A percentile compares a stretch with the other conserved stretches of the same genome.
Evolutionary conservation across 2,329 filamentous ascomycete species (phyloP).

Genomic region (Pseudohalonectria lignicola): DNA sequence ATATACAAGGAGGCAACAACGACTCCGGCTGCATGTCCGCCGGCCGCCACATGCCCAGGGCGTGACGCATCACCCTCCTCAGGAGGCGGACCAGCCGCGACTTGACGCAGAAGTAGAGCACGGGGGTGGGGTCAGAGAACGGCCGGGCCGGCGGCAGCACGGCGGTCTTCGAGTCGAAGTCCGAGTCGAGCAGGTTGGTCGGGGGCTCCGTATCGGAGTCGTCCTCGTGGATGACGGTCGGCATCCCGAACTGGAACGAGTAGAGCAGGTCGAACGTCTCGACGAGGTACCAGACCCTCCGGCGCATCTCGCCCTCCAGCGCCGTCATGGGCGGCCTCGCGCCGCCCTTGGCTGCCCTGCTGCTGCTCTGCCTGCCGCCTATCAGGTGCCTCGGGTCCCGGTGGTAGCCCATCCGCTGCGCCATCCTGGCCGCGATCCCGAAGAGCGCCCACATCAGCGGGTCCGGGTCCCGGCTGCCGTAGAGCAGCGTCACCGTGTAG

Average conservation of each 20-base stretch:
- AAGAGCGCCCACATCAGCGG: constrained; percentile 35
- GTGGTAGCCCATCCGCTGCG: constrained; percentile 41
- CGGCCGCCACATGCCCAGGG: constrained; percentile 25
- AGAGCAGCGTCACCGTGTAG: constrained; percentile 29
- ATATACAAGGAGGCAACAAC: too few relatives aligned
- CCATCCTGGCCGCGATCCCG: constrained; percentile 32
- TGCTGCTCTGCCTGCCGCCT: constrained; percentile 2
- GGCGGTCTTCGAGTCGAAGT: constrained; percentile 45
- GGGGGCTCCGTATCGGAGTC: constrained; percentile 53
- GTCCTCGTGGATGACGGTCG: constrained; percentile 34
- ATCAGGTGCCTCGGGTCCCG: constrained; percentile 29
- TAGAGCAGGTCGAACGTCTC: constrained; percentile 36
- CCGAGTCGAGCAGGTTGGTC: constrained; percentile 52
- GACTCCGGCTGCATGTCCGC: too few relatives aligned
- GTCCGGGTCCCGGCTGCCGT: constrained; percentile 26
- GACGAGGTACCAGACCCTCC: constrained; percentile 36
- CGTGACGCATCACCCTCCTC: constrained; percentile 33
- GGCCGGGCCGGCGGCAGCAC: constrained; percentile 47
- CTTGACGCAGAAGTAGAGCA: constrained; percentile 42
- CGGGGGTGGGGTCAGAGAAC: constrained; percentile 42
- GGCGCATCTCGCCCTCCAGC: constrained; percentile 40
- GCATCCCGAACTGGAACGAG: constrained; percentile 35
- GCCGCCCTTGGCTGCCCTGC: not conserved
- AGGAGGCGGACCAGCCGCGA: constrained; percentile 19
- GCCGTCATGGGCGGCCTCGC: constrained; percentile 19